phyloP scores from a whole-genome alignment of 345 rosid genomes.

The Clausena lansium region DNA sequence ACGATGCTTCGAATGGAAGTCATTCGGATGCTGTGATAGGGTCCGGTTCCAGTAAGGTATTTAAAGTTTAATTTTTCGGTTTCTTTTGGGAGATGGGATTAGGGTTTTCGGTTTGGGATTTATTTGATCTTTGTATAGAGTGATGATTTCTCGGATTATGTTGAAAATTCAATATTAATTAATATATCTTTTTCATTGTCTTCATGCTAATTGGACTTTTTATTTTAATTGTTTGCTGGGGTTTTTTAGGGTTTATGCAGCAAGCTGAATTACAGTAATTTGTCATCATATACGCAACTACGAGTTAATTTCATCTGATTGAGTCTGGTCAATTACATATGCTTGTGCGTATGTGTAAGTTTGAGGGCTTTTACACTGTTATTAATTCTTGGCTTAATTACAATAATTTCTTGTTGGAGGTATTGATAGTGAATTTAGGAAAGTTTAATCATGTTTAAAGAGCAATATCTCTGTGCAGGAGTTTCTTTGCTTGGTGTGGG shows the following conservation, averaged over 20 bases:
- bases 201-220: neutral
- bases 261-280: neutral
- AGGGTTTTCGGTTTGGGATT: neutral
- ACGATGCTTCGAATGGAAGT: slow-evolving; percentile 68
- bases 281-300: neutral
- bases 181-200: neutral
- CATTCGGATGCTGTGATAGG: slow-evolving; percentile 56
- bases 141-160: neutral
- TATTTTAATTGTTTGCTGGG: too few species aligned
- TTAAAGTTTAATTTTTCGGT: neutral
- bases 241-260: neutral
- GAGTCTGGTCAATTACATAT: neutral
- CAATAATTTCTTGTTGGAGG: neutral
- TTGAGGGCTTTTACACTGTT: neutral
- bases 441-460: neutral
- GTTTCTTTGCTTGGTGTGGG: too few species aligned
- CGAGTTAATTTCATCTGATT: neutral
- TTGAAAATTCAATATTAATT: neutral
- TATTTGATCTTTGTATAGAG: neutral
- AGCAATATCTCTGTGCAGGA: neutral
- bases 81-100: neutral
- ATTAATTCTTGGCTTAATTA: neutral
- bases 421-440: neutral
- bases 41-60: slow-evolving; percentile 46
- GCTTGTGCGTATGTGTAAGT: too few species aligned